Percentiles rank a stretch among this genome's conserved stretches.
Conservation (phyloP, 1,139 yeast species). For the Zygoascus sp. region DNA sequence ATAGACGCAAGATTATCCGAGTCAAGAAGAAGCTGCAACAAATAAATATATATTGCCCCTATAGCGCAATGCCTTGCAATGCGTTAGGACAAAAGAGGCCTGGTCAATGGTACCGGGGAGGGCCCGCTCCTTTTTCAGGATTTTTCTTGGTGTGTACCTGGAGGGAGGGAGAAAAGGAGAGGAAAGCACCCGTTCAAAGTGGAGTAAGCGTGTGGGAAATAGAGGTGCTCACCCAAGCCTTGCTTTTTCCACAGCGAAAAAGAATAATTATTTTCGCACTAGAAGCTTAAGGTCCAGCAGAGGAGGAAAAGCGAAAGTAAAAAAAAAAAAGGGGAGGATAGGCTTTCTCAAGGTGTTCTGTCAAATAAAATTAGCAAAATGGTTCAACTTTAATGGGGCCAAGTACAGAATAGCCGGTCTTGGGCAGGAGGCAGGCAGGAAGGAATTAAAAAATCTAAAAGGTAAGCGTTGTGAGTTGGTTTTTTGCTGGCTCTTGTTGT, state of each 20-base stretch:
- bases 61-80: too few relatives aligned
- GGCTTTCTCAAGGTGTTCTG: not conserved
- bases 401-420: too few relatives aligned
- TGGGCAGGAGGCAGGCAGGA: too few relatives aligned
- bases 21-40: not conserved
- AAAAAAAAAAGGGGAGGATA: not conserved
- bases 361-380: not conserved
- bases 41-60: not conserved
- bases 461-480: too few relatives aligned
- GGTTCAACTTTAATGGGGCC: too few relatives aligned
- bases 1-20: too few relatives aligned
- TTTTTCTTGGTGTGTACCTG: not conserved
- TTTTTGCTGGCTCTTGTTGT: too few relatives aligned
- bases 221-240: not conserved
- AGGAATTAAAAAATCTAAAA: too few relatives aligned
- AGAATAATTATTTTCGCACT: not conserved
- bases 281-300: not conserved
- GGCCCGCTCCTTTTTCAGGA: not conserved
- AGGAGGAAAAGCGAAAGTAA: too few relatives aligned
- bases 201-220: not conserved
- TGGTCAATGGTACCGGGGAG: not conserved
- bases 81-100: too few relatives aligned
- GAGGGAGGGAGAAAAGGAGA: too few relatives aligned
- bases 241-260: not conserved
- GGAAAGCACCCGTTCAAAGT: not conserved